Conservation (phyloP, 306 rosid species). For the Prunus dulcis region DNA sequence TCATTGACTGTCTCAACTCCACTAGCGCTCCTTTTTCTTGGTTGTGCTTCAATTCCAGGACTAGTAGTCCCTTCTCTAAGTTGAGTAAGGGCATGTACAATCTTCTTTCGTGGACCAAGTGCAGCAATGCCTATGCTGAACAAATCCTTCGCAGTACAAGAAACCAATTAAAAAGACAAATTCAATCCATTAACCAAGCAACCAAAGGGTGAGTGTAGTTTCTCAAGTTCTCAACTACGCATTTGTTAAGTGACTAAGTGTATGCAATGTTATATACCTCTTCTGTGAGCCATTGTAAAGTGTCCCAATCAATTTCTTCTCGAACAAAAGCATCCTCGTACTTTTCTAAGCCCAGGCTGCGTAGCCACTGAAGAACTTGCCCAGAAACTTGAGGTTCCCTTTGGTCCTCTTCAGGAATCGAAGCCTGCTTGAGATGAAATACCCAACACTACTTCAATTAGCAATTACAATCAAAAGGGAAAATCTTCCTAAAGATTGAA, state of each 20-base stretch:
- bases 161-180: neutral
- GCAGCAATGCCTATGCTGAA: conserved; percentile 68
- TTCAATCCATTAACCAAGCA: conserved; percentile 5
- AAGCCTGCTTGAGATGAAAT: conserved; percentile 36
- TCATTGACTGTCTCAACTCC: conserved; percentile 37
- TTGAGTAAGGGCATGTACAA: conserved; percentile 57
- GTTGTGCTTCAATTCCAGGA: conserved; percentile 29
- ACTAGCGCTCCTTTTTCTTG: conserved; percentile 34
- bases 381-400: conserved; percentile 27
- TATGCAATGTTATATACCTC: conserved; percentile 44
- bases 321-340: conserved; percentile 61
- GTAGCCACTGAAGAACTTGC: conserved; percentile 50
- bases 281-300: conserved; percentile 71
- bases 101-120: conserved; percentile 92
- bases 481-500: neutral
- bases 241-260: neutral
- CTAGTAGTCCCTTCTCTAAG: conserved; percentile 49
- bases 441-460: neutral
- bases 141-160: conserved; percentile 58
- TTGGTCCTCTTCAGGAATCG: conserved; percentile 22
- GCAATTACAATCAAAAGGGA: neutral
- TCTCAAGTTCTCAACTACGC: too few relatives aligned
- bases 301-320: conserved; percentile 87
- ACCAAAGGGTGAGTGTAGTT: neutral
- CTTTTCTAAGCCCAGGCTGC: conserved; percentile 54